A percentile compares a stretch with the other conserved stretches of the same genome.
Evolutionary conservation across 495 filamentous ascomycete genomes (phyloP).

Genomic region (Saxispiralis lemnorum): DNA sequence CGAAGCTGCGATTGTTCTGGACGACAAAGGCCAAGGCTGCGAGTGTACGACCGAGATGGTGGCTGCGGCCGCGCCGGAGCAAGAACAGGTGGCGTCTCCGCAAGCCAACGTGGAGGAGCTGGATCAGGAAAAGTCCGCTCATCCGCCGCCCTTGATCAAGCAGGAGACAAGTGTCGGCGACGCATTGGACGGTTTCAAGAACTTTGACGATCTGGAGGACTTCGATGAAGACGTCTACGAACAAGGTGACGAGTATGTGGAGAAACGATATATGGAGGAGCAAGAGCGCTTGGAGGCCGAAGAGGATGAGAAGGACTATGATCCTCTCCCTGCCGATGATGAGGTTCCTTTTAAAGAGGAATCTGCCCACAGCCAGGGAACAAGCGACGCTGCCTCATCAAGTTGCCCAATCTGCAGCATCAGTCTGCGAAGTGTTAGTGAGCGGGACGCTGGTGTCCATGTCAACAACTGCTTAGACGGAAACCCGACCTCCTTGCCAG

Average conservation of each 20-base stretch:
- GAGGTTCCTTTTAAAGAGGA: slow-evolving; percentile 18
- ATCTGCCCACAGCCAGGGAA: not conserved
- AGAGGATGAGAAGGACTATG: slow-evolving; percentile 26
- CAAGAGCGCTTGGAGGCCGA: slow-evolving; percentile 41
- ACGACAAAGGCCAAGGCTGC: not conserved
- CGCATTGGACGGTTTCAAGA: slow-evolving; percentile 45
- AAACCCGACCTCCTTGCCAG: slow-evolving; percentile 37
- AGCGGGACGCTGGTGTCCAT: slow-evolving; percentile 44
- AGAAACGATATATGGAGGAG: slow-evolving; percentile 44
- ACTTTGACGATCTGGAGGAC: slow-evolving; percentile 32
- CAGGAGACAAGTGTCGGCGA: slow-evolving; percentile 36
- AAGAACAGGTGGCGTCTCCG: not conserved
- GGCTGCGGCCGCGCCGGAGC: not conserved
- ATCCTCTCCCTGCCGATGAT: slow-evolving; percentile 14
- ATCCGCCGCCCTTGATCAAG: slow-evolving; percentile 32
- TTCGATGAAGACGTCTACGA: slow-evolving; percentile 31
- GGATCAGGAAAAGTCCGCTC: not conserved
- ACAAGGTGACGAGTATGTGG: slow-evolving; percentile 44
- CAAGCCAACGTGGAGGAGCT: not conserved
- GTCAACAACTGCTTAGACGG: slow-evolving; percentile 91
- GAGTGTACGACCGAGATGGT: not conserved
- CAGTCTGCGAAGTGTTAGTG: slow-evolving; percentile 39
- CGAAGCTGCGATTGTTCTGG: slow-evolving; percentile 4
- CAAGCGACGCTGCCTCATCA: slow-evolving; percentile 2
- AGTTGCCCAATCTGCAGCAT: slow-evolving; percentile 65